Conservation (phyloP, 306 rosid species). For the Neltuma alba region DNA sequence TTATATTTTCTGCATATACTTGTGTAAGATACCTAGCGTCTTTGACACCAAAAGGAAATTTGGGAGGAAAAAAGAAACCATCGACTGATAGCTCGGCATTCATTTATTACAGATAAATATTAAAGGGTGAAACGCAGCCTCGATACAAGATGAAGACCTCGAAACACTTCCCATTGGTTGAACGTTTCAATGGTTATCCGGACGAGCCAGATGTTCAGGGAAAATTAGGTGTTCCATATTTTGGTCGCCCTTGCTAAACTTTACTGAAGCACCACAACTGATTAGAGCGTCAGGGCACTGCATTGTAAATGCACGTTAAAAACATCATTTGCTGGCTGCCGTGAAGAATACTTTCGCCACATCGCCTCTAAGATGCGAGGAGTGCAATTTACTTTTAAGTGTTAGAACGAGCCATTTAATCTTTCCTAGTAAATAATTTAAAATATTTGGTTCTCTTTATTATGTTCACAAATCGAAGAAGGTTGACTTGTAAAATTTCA, state of each 20-base stretch:
- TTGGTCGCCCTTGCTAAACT: neutral
- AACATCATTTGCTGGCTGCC: neutral
- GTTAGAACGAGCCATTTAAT: neutral
- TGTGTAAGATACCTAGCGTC: neutral
- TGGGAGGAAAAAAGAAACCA: no score
- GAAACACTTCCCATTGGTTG: neutral
- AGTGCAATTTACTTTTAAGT: neutral
- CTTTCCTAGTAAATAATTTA: neutral
- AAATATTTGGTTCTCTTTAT: neutral
- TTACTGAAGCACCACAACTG: neutral
- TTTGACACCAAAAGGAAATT: no score
- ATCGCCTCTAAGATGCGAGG: neutral
- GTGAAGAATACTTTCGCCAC: neutral
- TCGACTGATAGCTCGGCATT: neutral
- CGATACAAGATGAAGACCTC: neutral
- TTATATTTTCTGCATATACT: neutral
- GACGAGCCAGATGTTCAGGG: neutral
- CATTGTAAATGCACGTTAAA: neutral
- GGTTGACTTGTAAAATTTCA: neutral
- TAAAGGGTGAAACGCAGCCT: neutral
- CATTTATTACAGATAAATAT: neutral
- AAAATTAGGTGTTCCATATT: neutral
- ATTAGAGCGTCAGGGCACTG: neutral
- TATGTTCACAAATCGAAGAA: neutral
- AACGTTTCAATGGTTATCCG: neutral